Percentiles rank a stretch among this genome's conserved stretches.
Evolutionary conservation across 2,329 filamentous ascomycete species (phyloP).

Genomic region (Cladosporium sp.): DNA sequence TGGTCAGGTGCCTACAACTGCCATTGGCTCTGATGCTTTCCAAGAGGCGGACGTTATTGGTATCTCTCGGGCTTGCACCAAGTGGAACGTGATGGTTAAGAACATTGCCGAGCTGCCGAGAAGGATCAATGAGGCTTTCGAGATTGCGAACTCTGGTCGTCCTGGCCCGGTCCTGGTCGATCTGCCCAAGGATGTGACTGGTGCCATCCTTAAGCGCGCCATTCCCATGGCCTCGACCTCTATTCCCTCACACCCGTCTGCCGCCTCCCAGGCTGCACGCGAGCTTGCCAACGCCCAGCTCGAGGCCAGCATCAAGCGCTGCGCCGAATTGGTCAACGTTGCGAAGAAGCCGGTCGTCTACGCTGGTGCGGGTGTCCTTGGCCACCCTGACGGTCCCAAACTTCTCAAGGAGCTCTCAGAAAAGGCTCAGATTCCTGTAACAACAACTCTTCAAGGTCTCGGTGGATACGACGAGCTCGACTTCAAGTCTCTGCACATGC

Average conservation of each 20-base stretch:
- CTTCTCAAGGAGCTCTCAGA: slow-evolving; percentile 85
- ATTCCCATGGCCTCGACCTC: slow-evolving; percentile 71
- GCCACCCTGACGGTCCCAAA: slow-evolving; percentile 74
- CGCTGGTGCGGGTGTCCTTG: slow-evolving; percentile 86
- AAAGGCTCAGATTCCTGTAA: slow-evolving; percentile 89
- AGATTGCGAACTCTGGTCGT: slow-evolving; percentile 92
- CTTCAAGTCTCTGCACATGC: slow-evolving; percentile 94
- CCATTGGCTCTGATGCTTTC: slow-evolving; percentile 94
- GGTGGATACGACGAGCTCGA: slow-evolving; percentile 92
- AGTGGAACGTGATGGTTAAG: slow-evolving; percentile 99
- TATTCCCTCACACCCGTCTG: slow-evolving; percentile 78
- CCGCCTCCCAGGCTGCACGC: slow-evolving; percentile 78
- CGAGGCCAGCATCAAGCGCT: slow-evolving; percentile 70
- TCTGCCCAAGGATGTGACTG: slow-evolving; percentile 94
- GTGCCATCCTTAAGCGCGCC: slow-evolving; percentile 75
- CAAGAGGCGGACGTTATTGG: slow-evolving; percentile 94
- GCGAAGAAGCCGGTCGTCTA: slow-evolving; percentile 96
- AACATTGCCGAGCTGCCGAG: slow-evolving; percentile 88
- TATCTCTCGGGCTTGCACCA: slow-evolving; percentile 92
- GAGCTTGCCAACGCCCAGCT: slow-evolving; percentile 74
- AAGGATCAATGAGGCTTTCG: slow-evolving; percentile 95
- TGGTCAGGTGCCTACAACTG: slow-evolving; percentile 85
- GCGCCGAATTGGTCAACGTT: slow-evolving; percentile 79
- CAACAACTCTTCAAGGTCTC: slow-evolving; percentile 90
- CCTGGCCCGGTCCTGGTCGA: slow-evolving; percentile 95